Evolutionary conservation across 331 rosid species (phyloP), one percentile per base, ranked within the genome.

Genomic region (Pyrus hybrid): DNA sequence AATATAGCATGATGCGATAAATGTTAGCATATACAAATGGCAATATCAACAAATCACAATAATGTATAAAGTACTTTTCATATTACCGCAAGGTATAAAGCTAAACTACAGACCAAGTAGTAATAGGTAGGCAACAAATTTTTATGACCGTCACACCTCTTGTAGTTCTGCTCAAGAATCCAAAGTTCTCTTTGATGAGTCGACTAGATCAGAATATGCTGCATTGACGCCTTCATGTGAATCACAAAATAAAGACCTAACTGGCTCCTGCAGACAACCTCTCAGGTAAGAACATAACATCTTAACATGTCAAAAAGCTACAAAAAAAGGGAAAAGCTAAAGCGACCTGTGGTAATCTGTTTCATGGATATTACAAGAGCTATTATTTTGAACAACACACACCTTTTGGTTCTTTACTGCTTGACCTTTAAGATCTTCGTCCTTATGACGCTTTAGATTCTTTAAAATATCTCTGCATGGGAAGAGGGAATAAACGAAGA

Each of bases 91-190:
- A 26, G 72, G 5, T 21, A n/a, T 10, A 9, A 47, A 35, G 63
- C 18, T 30, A 8, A 63, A 49, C 9, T 23, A 37, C 6, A 73
- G 14, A 45, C 43, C 70, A 45, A 13, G 68, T 14, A 22, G 26
- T 5, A 68, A 5, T 4, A 68, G 30, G 73, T 35, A 57, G 12
- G 6, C 63, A 67, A 11, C 8, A 49, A 63, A 5, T 30, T 72
- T 13, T 16, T 45, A 20, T 11, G 41, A 80, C 51, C 74, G 43
- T 2, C 43, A 28, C 63, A 94, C 99, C 92, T 94, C 90, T 80
- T 92, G 92, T 45, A 92, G 91, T 83, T 85, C 97, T 85, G 87
- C 67, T 30, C 88, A 79, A 80, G 97, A 94, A 85, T 82, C 89
- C 73, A 93, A 83, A 71, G 95, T 88, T 74, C 85, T 85, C 84